Base-by-base conservation (phyloP, 1,139 yeast genomes). In the Scheffersomyces insectosa region DNA sequence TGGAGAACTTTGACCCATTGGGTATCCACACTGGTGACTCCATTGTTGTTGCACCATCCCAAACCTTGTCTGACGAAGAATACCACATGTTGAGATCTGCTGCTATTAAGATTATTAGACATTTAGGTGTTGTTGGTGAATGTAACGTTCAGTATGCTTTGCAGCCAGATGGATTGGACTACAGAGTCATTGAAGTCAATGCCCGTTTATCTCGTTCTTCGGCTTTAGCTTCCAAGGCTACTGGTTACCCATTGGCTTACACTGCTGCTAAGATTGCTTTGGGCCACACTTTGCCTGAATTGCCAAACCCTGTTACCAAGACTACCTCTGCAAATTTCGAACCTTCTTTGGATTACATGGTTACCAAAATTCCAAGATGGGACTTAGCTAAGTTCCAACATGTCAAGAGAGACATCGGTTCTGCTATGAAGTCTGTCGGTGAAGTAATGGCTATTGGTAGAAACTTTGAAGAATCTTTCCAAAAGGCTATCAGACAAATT, bases 371-470 rank as follows among this genome's bases (percentile, higher is more conserved):
- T 59, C 99, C 99, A 58, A 84, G 97, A 72, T 93, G 99, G 99
- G 99, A 93, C 75, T 77, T 93, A 67, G 73, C 93, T 51, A 93
- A 93, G 76, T 93, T 93, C 77, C 95, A 88, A 66, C 95, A 89
- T 62, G 98, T 91, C 48, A 85, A 88, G 66, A 83, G 96, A 66
- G 90, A 86, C 56, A 86, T 91, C 63, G 96, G 97, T 37, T 88
- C 97, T 27, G 84, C 97, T 40, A 93, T 93, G 99, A 93, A 93
- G 71, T 91, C 98, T 38, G 99, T 93, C 46, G 99, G 99, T 68
- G 99, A 93, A 71, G 99, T 93, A 48, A 93, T 93, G 99, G 95
- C 97, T 43, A 93, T 93, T 63, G 99, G 99, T 60, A 85, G 99
- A 72, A 93, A 83, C 57, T 93, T 91, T 63, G 99, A 93, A 72